Evolutionary conservation across 768 basidiomycete genomes (phyloP).

Genomic region (Boletus coccyginus): DNA sequence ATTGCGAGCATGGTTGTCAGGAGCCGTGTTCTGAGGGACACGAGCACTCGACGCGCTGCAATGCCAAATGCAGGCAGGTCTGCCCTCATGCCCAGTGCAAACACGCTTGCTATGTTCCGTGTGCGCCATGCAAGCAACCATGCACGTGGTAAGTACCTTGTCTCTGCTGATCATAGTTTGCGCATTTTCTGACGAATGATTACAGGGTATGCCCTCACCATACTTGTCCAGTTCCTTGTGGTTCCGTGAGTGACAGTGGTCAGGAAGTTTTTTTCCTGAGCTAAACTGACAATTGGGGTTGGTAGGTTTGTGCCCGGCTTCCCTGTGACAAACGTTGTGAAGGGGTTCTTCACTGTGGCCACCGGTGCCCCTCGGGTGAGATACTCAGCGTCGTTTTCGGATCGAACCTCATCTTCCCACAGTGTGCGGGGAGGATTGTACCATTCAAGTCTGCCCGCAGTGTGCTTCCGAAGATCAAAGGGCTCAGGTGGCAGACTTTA

Average conservation of each 20-base stretch:
- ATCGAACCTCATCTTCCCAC: not conserved
- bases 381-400: not conserved
- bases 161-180: not conserved
- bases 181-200: not conserved
- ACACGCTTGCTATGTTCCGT: slow-evolving; percentile 48
- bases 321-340: slow-evolving; percentile 61
- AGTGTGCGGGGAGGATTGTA: slow-evolving; percentile 72
- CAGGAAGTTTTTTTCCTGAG: not conserved
- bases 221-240: slow-evolving; percentile 60
- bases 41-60: slow-evolving; percentile 46
- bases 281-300: not conserved
- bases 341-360: slow-evolving; percentile 52
- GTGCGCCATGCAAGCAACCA: slow-evolving; percentile 59
- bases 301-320: slow-evolving; percentile 59
- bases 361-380: slow-evolving; percentile 65
- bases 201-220: slow-evolving; percentile 54
- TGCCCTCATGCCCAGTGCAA: slow-evolving; percentile 54
- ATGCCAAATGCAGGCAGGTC: slow-evolving; percentile 46
- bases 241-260: slow-evolving; percentile 48
- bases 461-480: slow-evolving; percentile 44
- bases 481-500: slow-evolving; percentile 54
- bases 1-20: slow-evolving; percentile 56
- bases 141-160: slow-evolving; percentile 48
- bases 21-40: slow-evolving; percentile 49
- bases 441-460: slow-evolving; percentile 48